These are phyloP conservation scores for Aspergillus ochraceoroseus DNA, from an alignment of 2,329 filamentous ascomycete genomes.

Conservation along the genomic window DNA sequence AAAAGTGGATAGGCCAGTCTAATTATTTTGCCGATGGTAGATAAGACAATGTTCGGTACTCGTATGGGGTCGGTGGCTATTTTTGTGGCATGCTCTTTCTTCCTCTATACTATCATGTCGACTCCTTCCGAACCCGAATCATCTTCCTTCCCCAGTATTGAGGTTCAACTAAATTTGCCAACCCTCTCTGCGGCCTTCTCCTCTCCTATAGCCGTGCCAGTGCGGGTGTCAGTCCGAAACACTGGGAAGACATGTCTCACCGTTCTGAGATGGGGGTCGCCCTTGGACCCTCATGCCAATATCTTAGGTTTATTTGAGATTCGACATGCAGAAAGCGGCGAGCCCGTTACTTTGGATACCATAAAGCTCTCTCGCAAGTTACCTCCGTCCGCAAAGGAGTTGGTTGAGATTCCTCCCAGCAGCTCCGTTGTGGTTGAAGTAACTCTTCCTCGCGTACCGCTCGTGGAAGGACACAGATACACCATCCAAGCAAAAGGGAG, in stretches of 20 bases:
- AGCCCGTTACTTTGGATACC: slow-evolving; percentile 25
- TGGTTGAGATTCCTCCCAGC: slow-evolving; percentile 30
- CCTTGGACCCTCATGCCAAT: slow-evolving; percentile 33
- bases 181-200: slow-evolving; percentile 14
- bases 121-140: slow-evolving; percentile 9
- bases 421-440: slow-evolving; percentile 23
- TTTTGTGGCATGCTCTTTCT: background rate
- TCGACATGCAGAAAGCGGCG: slow-evolving; percentile 21
- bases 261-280: slow-evolving; percentile 37
- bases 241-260: slow-evolving; percentile 27
- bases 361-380: slow-evolving; percentile 35
- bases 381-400: slow-evolving; percentile 27
- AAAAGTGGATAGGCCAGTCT: too few species aligned
- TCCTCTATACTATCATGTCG: slow-evolving; percentile 7
- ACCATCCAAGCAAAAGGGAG: slow-evolving; percentile 30
- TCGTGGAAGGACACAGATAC: slow-evolving; percentile 33
- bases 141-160: slow-evolving; percentile 15
- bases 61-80: background rate
- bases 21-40: background rate
- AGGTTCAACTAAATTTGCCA: slow-evolving; percentile 20
- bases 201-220: slow-evolving; percentile 20
- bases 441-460: slow-evolving; percentile 25
- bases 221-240: slow-evolving; percentile 30
- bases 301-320: slow-evolving; percentile 32
- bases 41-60: slow-evolving; percentile 1